Evolutionary conservation across 768 basidiomycete genomes (phyloP), one percentile per base, ranked within the genome.

Genomic region (Flagelloscypha sp.): DNA sequence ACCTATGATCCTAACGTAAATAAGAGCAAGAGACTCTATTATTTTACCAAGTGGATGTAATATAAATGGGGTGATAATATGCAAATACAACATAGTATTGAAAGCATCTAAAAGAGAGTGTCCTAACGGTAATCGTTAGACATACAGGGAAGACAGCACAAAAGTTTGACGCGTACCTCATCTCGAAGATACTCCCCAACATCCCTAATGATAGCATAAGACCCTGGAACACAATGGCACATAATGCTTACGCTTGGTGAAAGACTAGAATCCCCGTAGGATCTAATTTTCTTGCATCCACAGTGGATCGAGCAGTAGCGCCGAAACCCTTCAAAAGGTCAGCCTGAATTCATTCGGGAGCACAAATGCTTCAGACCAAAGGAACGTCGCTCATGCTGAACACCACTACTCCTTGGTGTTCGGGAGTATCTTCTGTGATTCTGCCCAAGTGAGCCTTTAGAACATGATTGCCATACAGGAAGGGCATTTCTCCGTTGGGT

Each of bases 401-500:
- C 17, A 98, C 79, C 10, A 98, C 87, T 2, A 98, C 95, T 30
- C 95, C 95, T 54, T 98, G 95, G 54, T 99, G 94, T 53, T 99
- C 95, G 8, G 94, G 93, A 3, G 93, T 94, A 52, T 99, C 95
- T 55, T 99, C 95, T 31, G 95, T 97, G 55, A 98, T 97, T 41
- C 94, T 75, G 12, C 95, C 95, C n/a, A 99, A 68, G 60, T 99
- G 95, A 7, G 95, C 95, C 62, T 98, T 99, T 44, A 97, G 76
- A 40, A 98, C 82, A 62, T 99, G 93, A 54, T 99, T 99, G 38
- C 95, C 95, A 52, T 99, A 99, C 24, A 99, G 64, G 71, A 94
- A 99, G 1, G 95, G 95, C 83, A 99, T 94, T 62, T 99, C 95
- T 52, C 95, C 95, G 46, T 98, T 94, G 17, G 93, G 83, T 59